Base-by-base conservation (phyloP, 768 basidiomycete species). In the Leccinum pellstonianum region DNA sequence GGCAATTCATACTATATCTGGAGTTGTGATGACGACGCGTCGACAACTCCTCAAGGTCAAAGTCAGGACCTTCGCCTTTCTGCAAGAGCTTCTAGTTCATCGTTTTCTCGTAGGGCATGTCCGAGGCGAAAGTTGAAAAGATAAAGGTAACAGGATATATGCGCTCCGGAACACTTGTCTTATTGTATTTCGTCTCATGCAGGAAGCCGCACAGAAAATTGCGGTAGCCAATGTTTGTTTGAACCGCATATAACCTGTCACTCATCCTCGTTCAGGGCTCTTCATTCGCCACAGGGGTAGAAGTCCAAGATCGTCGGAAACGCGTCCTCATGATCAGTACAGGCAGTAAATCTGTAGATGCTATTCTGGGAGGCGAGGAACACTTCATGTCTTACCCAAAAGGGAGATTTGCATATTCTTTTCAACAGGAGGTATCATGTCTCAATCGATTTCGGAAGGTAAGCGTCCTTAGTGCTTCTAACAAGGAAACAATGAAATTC, bases 91-190 rank as follows among this genome's bases (percentile, higher is more conserved):
- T 12, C 4, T 21, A 59, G 19, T 37, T 37, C 37, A 63, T 49
- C 47, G 4, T 43, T 59, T 19, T 60, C 10, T 57, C 5, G 27
- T 61, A 95, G 93, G 95, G 95, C 47, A 88, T 96, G 82, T 95
- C 95, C 3, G 95, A 97, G 66, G 91, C 95, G 1, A 98, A 98
- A 72, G 94, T 98, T 2, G 95, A 98, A 69, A 98, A 98, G 73
- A 91, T 98, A 67, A 96, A 96, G 79, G 93, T 84, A 58, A 46
- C 47, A 46, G 70, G 57, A 58, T 62, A 58, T 61, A 68, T 59
- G 66, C 66, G 56, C 27, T 37, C 38, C 10, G 23, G 29, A 15
- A 35, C 3, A 21, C 31, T 17, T 9, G 10, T 4, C 33, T 60
- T 9, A 56, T 53, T 54, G 19, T 29, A 29, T 43, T n/a, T n/a